Percentiles rank a stretch among this genome's conserved stretches.
These are phyloP conservation scores for Alternaria metachromatica DNA, from an alignment of 2,329 filamentous ascomycete genomes.

Conservation along the genomic window DNA sequence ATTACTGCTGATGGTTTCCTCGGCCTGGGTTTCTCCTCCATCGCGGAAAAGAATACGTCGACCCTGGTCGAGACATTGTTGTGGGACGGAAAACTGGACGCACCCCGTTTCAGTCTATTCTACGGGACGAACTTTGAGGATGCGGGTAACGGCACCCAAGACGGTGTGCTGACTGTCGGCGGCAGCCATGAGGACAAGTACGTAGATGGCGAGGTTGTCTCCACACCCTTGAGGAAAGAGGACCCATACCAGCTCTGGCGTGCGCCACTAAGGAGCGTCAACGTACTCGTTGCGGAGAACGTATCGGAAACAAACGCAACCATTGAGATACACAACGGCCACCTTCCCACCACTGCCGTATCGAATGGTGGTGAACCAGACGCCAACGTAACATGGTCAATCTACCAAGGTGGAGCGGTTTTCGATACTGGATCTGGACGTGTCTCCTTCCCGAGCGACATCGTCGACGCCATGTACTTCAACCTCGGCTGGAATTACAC, in stretches of 20 bases:
- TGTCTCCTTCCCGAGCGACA: slow-evolving; percentile 15
- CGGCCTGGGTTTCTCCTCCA: slow-evolving; percentile 25
- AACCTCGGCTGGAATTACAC: slow-evolving; percentile 27
- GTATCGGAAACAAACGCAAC: slow-evolving; percentile 10
- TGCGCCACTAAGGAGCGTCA: slow-evolving; percentile 13
- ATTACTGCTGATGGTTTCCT: slow-evolving; percentile 29
- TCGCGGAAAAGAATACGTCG: slow-evolving; percentile 17
- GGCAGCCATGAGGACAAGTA: slow-evolving; percentile 61
- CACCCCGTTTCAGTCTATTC: slow-evolving; percentile 20
- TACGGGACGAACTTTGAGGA: slow-evolving; percentile 20
- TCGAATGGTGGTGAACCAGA: background rate
- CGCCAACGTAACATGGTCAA: slow-evolving; percentile 12
- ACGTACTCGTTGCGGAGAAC: slow-evolving; percentile 14
- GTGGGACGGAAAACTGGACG: slow-evolving; percentile 19
- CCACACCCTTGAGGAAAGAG: slow-evolving; percentile 16
- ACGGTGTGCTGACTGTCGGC: slow-evolving; percentile 26
- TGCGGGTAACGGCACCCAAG: slow-evolving; percentile 2
- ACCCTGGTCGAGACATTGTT: slow-evolving; percentile 27
- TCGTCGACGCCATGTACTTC: slow-evolving; percentile 21
- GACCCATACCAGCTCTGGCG: slow-evolving; percentile 24
- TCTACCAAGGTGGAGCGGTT: slow-evolving; percentile 7
- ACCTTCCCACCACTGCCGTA: background rate
- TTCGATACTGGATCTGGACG: slow-evolving; percentile 30
- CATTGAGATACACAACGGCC: slow-evolving; percentile 5
- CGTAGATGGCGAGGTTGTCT: slow-evolving; percentile 67